Evolutionary conservation across 202 grass and related monocot species (phyloP).

Genomic region (Setaria italica): DNA sequence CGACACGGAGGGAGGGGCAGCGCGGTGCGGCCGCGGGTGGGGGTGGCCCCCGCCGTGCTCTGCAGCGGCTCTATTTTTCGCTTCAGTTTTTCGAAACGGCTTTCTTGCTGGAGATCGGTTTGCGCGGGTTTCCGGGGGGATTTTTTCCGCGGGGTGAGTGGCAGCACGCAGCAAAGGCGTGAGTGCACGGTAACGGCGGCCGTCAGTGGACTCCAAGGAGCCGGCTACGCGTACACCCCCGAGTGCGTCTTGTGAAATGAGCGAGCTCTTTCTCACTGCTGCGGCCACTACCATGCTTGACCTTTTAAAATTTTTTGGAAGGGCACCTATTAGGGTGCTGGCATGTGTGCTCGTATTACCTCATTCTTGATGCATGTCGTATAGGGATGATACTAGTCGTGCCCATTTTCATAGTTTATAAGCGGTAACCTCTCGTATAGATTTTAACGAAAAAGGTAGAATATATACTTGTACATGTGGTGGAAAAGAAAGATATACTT

Average conservation of each 20-base stretch:
- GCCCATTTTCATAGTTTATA: background rate
- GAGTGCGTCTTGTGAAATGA: background rate
- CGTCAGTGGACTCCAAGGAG: background rate
- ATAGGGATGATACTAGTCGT: too few relatives aligned
- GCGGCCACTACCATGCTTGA: background rate
- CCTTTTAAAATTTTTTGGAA: background rate
- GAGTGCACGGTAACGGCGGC: conserved; percentile 22
- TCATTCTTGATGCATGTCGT: background rate
- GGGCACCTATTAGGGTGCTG: too few relatives aligned
- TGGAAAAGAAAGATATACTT: background rate
- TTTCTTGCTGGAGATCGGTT: background rate
- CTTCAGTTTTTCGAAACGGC: background rate
- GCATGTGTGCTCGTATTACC: background rate
- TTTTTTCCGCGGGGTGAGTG: background rate
- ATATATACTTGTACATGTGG: background rate
- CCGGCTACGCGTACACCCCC: background rate
- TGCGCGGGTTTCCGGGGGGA: conserved; percentile 35
- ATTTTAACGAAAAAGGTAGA: too few relatives aligned
- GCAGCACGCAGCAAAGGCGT: background rate
- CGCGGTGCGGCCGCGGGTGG: background rate
- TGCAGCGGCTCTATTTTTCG: background rate
- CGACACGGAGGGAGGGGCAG: background rate
- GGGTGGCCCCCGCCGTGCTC: conserved; percentile 15
- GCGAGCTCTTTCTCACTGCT: background rate
- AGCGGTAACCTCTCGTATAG: background rate